Conservation (phyloP, 176 grass and related monocot species). For the Carex cristatella region DNA sequence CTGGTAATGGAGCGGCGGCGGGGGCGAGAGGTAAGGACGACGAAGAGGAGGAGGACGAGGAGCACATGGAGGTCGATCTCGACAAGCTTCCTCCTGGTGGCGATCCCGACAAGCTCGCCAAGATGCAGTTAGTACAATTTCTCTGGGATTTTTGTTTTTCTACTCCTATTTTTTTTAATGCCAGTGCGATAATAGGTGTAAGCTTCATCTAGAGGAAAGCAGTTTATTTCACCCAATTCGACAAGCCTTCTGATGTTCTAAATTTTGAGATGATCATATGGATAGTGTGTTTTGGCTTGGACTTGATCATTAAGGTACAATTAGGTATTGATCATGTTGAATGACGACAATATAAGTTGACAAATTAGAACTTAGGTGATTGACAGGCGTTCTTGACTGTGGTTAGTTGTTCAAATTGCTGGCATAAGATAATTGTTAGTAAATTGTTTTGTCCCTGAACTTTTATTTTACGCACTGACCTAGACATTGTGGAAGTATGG, state of each 20-base stretch:
- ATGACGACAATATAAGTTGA: neutral
- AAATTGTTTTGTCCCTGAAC: neutral
- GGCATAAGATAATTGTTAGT: neutral
- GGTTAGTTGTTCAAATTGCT: neutral
- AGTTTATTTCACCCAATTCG: neutral
- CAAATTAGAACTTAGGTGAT: neutral
- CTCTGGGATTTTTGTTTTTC: neutral
- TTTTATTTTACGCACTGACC: neutral
- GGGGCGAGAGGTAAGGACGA: conserved; percentile 41
- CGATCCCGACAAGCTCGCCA: conserved; percentile 89
- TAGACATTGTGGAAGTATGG: neutral
- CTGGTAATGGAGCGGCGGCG: conserved; percentile 11
- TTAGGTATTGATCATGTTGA: neutral
- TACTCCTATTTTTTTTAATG: neutral
- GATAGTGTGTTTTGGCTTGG: neutral
- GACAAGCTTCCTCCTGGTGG: conserved; percentile 70
- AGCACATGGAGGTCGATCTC: conserved; percentile 96
- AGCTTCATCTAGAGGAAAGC: neutral
- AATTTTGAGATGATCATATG: neutral
- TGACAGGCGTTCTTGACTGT: too few relatives aligned
- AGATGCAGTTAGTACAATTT: conserved; percentile 70
- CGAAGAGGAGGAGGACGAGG: conserved; percentile 84
- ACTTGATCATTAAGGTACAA: neutral
- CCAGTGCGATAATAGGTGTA: neutral
- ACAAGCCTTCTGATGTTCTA: neutral